These are phyloP conservation scores for Bipolaris victoriae DNA, from an alignment of 2,329 filamentous ascomycete species.

Conservation along the genomic window DNA sequence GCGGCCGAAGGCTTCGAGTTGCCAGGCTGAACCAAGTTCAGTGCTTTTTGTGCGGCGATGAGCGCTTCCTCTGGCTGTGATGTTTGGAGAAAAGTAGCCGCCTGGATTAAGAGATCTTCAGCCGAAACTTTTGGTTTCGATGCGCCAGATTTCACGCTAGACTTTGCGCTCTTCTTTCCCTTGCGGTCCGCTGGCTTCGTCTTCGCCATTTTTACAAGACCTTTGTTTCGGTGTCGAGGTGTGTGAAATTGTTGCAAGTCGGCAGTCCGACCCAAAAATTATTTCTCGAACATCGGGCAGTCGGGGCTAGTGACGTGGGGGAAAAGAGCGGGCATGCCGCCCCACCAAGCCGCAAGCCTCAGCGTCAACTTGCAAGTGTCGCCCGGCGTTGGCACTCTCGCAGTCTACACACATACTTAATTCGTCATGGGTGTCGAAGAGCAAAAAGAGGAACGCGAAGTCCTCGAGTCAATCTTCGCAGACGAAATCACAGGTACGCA, in stretches of 20 bases:
- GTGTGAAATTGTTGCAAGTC: neutral
- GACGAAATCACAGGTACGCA: constrained; percentile 87
- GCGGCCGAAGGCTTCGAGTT: constrained; percentile 47
- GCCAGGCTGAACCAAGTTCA: constrained; percentile 55
- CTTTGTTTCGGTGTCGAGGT: constrained; percentile 2
- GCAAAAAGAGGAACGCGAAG: constrained; percentile 93
- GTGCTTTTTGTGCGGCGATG: constrained; percentile 59
- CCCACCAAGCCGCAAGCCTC: constrained; percentile 29
- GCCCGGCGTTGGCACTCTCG: neutral
- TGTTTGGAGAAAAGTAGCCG: constrained; percentile 63
- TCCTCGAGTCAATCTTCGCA: constrained; percentile 97
- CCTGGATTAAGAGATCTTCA: constrained; percentile 62
- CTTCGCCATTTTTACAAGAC: constrained; percentile 54
- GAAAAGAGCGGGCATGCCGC: constrained; percentile 13
- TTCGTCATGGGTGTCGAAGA: constrained; percentile 70
- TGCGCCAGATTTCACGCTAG: constrained; percentile 40
- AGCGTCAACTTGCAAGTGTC: constrained; percentile 14
- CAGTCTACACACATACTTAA: constrained; percentile 16
- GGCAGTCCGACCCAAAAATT: constrained; percentile 27
- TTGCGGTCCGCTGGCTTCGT: constrained; percentile 57
- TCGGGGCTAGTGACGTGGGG: constrained; percentile 35
- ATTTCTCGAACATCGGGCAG: constrained; percentile 23
- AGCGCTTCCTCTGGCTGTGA: constrained; percentile 65
- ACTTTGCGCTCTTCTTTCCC: constrained; percentile 42
- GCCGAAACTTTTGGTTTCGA: constrained; percentile 58